Percentiles rank a stretch among this genome's conserved stretches.
These are phyloP conservation scores for Calonectria leucothoes DNA, from an alignment of 2,329 filamentous ascomycete genomes.

Conservation along the genomic window DNA sequence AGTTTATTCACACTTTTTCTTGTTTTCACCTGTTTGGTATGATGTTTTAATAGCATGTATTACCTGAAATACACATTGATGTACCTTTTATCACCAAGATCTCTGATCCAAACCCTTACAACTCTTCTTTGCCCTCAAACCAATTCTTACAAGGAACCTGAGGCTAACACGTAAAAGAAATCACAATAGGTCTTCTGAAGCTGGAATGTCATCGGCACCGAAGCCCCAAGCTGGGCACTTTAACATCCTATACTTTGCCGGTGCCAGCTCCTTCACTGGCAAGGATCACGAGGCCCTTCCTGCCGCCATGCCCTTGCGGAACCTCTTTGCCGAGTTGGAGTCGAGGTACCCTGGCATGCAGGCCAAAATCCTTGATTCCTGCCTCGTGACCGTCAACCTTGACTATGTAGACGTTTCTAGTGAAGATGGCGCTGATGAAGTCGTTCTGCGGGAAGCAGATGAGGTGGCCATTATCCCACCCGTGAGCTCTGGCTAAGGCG, in stretches of 20 bases:
- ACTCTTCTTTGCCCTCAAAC: slow-evolving; percentile 12
- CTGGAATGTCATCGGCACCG: slow-evolving; percentile 50
- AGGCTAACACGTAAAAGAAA: slow-evolving; percentile 36
- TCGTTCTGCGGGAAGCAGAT: slow-evolving; percentile 76
- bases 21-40: slow-evolving; percentile 49
- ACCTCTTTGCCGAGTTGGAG: slow-evolving; percentile 77
- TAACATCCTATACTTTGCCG: slow-evolving; percentile 85
- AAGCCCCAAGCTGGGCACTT: slow-evolving; percentile 74
- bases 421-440: slow-evolving; percentile 50
- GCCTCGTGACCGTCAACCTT: slow-evolving; percentile 83
- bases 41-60: slow-evolving; percentile 69
- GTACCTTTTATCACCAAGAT: slow-evolving; percentile 77
- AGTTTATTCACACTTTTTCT: slow-evolving; percentile 32
- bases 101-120: slow-evolving; percentile 64
- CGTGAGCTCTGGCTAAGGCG: slow-evolving; percentile 80
- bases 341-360: slow-evolving; percentile 76
- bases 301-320: slow-evolving; percentile 71
- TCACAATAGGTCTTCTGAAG: slow-evolving; percentile 4
- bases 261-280: slow-evolving; percentile 77
- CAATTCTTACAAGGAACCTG: slow-evolving; percentile 1
- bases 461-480: slow-evolving; percentile 91
- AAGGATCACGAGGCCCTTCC: slow-evolving; percentile 73
- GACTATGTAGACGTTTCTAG: slow-evolving; percentile 80
- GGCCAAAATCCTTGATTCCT: slow-evolving; percentile 75
- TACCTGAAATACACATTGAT: slow-evolving; percentile 69